Percentiles rank a stretch among this genome's conserved stretches.
These are phyloP conservation scores for Porodaedalea pini DNA, from an alignment of 1,284 basidiomycete species.

Conservation along the genomic window DNA sequence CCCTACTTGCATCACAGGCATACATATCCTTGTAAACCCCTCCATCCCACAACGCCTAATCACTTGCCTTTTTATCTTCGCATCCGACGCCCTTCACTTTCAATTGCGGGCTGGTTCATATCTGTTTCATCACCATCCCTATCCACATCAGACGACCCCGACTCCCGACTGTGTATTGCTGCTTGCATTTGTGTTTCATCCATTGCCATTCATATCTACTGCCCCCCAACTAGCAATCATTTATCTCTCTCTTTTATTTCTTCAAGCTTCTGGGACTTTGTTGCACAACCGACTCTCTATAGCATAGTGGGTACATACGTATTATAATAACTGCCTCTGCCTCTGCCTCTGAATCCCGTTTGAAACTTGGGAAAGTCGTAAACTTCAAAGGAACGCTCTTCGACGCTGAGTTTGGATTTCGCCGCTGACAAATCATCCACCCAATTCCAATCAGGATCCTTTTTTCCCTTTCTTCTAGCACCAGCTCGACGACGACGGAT, in stretches of 20 bases:
- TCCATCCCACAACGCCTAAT: background rate
- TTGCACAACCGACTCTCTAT: background rate
- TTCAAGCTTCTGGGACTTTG: background rate
- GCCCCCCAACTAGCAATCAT: background rate
- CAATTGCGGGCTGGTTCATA: background rate
- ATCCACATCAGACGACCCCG: background rate
- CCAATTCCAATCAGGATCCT: background rate
- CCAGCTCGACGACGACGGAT: slow-evolving; percentile 77
- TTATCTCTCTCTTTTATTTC: background rate
- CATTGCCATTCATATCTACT: background rate
- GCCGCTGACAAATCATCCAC: background rate
- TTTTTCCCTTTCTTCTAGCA: slow-evolving; percentile 22
- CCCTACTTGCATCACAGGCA: slow-evolving; percentile 1
- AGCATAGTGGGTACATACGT: slow-evolving; percentile 4
- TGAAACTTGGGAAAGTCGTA: too few relatives aligned
- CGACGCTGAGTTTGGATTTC: too few relatives aligned
- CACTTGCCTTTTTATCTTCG: slow-evolving; percentile 1
- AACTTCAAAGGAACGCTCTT: too few relatives aligned
- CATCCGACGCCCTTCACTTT: background rate
- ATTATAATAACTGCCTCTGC: background rate
- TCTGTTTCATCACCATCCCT: background rate
- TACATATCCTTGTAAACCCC: too few relatives aligned
- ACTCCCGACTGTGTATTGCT: slow-evolving; percentile 12
- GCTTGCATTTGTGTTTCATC: background rate
- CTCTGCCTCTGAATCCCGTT: background rate